phyloP scores from a whole-genome alignment of 140 eudicot genomes.

The Oenanthe javanica region DNA sequence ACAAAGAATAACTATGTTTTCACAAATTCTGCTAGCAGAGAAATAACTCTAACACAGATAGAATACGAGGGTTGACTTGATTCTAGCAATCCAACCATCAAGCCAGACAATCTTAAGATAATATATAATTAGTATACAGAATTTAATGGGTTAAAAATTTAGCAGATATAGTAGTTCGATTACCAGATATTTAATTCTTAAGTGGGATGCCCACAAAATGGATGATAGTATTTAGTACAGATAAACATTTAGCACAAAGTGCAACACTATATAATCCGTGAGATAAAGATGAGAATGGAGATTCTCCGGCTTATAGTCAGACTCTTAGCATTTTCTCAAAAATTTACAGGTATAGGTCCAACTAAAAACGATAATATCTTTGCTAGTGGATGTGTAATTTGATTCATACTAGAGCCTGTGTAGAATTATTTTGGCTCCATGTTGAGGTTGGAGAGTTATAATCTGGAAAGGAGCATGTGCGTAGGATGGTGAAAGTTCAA shows the following conservation, averaged over 20 bases:
- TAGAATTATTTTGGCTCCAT: slow-evolving; percentile 5
- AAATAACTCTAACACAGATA: too few species aligned
- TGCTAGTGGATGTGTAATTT: neutral
- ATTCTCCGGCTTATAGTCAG: neutral
- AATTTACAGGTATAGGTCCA: neutral
- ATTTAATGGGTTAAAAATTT: too few species aligned
- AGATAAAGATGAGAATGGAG: neutral
- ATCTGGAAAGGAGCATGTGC: slow-evolving; percentile 10
- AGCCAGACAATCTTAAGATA: too few species aligned
- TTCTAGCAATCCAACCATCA: too few species aligned
- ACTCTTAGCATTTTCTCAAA: neutral
- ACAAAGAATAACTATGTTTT: too few species aligned
- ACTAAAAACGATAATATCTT: neutral
- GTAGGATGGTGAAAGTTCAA: slow-evolving; percentile 12
- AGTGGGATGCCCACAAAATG: neutral
- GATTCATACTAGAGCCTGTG: neutral
- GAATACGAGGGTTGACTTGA: too few species aligned
- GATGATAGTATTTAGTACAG: too few species aligned
- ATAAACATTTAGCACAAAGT: neutral
- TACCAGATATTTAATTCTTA: neutral
- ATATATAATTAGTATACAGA: too few species aligned
- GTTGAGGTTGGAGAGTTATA: slow-evolving; percentile 10
- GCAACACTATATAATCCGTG: neutral
- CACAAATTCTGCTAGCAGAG: too few species aligned
- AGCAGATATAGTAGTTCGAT: neutral